phyloP scores from a whole-genome alignment of 1,284 basidiomycete species.

The Polyporus tsugae region DNA sequence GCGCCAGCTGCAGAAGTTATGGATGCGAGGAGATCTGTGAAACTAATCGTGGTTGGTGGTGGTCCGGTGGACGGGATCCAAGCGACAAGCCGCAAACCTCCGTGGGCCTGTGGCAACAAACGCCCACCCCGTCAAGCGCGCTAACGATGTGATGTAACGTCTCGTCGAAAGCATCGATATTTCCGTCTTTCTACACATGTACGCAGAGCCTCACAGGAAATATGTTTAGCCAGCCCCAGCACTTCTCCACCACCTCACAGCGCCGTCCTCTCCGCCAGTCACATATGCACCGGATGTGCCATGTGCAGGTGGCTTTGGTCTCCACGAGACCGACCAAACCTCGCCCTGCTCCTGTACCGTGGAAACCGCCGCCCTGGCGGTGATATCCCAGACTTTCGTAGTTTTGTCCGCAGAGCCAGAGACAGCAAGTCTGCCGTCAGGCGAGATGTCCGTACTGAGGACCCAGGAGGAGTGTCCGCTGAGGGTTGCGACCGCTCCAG shows the following conservation, averaged over 20 bases:
- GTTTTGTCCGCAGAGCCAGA: slow-evolving; percentile 88
- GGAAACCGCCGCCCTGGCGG: slow-evolving; percentile 77
- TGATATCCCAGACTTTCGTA: slow-evolving; percentile 90
- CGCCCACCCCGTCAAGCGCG: neutral
- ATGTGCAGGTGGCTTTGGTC: slow-evolving; percentile 63
- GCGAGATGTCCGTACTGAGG: slow-evolving; percentile 79
- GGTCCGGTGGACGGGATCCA: neutral
- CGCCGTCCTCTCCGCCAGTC: slow-evolving; percentile 82
- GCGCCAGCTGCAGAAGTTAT: neutral
- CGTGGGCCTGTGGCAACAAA: neutral
- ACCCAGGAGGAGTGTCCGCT: slow-evolving; percentile 91
- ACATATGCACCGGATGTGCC: slow-evolving; percentile 76
- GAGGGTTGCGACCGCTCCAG: slow-evolving; percentile 82
- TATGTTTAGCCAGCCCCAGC: slow-evolving; percentile 57
- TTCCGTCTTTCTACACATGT: neutral
- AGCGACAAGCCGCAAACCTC: neutral
- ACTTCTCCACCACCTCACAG: slow-evolving; percentile 79
- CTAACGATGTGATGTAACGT: neutral
- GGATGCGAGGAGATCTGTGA: neutral
- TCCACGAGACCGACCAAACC: slow-evolving; percentile 89
- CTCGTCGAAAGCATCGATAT: no score
- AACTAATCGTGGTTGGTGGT: neutral
- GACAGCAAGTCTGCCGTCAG: slow-evolving; percentile 78
- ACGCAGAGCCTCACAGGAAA: neutral
- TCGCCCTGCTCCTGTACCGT: slow-evolving; percentile 82